Base-by-base conservation (phyloP, 1,284 basidiomycete species). In the Lignosus rhinocerotis region DNA sequence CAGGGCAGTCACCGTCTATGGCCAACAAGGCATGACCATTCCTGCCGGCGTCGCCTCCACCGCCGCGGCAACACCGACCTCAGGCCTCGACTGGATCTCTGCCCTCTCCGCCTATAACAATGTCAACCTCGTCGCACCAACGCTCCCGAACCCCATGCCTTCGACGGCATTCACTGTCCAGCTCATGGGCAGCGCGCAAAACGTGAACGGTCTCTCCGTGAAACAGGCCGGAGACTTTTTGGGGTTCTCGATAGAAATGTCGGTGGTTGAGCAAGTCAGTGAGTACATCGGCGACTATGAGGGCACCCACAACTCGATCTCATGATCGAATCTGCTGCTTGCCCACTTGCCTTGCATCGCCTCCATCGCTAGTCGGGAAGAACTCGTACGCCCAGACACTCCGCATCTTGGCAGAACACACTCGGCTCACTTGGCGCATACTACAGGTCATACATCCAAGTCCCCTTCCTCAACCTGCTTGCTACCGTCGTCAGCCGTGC, bases 381-480 rank as follows among this genome's bases (percentile, higher is more conserved):
- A 63, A 63, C 38, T 25, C 59, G 62, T 63, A 61, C 44, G 62
- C 54, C 56, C 31, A 58, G 54, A 38, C 11, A 14, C 84, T 19
- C 73, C 77, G 53, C 12, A 39, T 55, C 59, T 51, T 56, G 49
- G 56, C 54, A 19, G 39, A 16, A 39, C n/a, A 21, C 38, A 46
- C 49, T 48, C 49, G 46, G 61, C 51, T 61, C 25, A 53, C 51
- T 53, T 61, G 43, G 38, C 25, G 25, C 54, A 33, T 25, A 25
- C 16, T 45, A 19, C 51, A 84, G 83, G 30, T 75, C 80, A 3
- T 67, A 76, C 48, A 62, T 88, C 30, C 78, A 83, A 54, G 80
- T 87, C 0, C 83, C 85, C 0, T 90, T 93, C 71, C 79, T 93
- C 16, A 93, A 93, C 72, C 80, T 92, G 55, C 80, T 93, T 76